Evolutionary conservation across 371 early-diverging fungal species (phyloP).

Genomic region (Mortierella sp.): DNA sequence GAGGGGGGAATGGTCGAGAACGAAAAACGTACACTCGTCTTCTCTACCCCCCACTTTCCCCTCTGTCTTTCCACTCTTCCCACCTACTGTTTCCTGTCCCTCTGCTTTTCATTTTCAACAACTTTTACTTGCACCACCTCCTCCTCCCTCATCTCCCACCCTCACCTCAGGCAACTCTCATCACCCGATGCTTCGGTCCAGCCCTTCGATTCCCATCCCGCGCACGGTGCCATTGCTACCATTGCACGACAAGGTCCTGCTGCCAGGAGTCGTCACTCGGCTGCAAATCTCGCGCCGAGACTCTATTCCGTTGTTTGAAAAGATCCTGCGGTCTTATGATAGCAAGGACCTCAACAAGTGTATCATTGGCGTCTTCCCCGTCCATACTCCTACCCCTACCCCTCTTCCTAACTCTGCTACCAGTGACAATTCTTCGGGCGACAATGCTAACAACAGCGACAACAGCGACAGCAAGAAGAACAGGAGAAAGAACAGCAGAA

Average conservation of each 20-base stretch:
- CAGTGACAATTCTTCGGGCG: background rate
- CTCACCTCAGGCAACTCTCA: background rate
- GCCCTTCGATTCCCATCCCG: slow-evolving; percentile 41
- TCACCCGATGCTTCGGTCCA: slow-evolving; percentile 39
- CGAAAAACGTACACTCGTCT: background rate
- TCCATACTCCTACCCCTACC: background rate
- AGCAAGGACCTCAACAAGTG: slow-evolving; percentile 46
- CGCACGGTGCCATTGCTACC: slow-evolving; percentile 40
- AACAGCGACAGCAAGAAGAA: slow-evolving; percentile 4
- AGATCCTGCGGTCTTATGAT: slow-evolving; percentile 12
- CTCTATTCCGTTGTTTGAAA: slow-evolving; percentile 25
- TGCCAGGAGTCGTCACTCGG: slow-evolving; percentile 48
- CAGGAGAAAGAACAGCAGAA: background rate
- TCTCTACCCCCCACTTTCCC: background rate
- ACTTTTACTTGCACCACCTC: background rate
- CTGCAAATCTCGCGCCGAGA: slow-evolving; percentile 44
- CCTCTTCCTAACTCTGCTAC: background rate
- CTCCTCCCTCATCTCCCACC: background rate
- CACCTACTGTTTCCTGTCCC: background rate
- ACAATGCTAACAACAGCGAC: background rate
- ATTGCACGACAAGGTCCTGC: slow-evolving; percentile 44
- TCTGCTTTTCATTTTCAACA: slow-evolving; percentile 1
- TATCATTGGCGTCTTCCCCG: slow-evolving; percentile 10
- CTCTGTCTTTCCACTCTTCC: background rate
- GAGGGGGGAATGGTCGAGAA: background rate